Base-by-base conservation (phyloP, 2,329 filamentous ascomycete species). In the Colletotrichum siamense region DNA sequence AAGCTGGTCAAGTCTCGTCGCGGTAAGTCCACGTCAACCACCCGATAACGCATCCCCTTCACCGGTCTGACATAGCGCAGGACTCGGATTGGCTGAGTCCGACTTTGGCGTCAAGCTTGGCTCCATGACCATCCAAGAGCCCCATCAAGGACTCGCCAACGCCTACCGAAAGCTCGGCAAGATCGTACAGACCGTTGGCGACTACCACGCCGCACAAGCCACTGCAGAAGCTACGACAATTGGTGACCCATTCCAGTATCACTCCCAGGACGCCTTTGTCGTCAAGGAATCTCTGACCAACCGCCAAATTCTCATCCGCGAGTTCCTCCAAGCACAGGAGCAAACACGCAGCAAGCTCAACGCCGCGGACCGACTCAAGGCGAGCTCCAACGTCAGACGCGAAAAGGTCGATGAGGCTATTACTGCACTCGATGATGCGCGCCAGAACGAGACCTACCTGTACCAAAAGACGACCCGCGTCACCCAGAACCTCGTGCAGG, bases 391-490 rank as follows among this genome's bases (percentile, higher is more conserved):
- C 74, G 96, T 99, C 44, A 94, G 95, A 77, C 91, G 94, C 44
- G 97, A 99, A 83, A 99, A 99, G 87, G 97, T 99, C 32, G 97
- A 99, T 83, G 97, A 99, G 85, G 97, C 97, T n/a, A 98, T 99
- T 81, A 91, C 93, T 22, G 92, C 95, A 6, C 90, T 99, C 6
- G 96, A 98, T 78, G 97, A 99, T 82, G 97, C 97, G 6, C 91
- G 94, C 71, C 93, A 91, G 78, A 92, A 95, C 79, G 97, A 99
- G 86, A 88, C 92, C 16, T 95, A 96, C 81, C 91, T 99, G 28
- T 91, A 92, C 77, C 92, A 95, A 80, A 98, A 98, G 87, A 98
- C 96, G 0, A 93, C 95, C 77, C 92, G 95, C 64, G 96, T 99
- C 12, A 99, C 97, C 0, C 90, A 93, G 63, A 98, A 98, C 83